Evolutionary conservation across 176 grass and related monocot species (phyloP), one percentile per base, ranked within the genome.

Genomic region (Bonia amplexicaulis): DNA sequence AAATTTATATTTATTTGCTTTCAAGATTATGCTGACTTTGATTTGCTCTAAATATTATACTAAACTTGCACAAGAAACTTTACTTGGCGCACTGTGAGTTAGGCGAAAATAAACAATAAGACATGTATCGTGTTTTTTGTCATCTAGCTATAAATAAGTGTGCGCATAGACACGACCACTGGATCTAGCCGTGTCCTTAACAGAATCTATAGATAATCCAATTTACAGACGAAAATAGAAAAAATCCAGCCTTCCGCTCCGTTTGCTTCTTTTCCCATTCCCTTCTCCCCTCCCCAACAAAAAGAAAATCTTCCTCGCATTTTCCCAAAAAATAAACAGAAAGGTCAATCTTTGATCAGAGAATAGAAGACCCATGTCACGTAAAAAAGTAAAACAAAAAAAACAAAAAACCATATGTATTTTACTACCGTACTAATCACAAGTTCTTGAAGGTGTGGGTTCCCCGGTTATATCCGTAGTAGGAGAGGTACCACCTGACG

Each of bases 401-500:
- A 35, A 35, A 35, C 33, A 35, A 35, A 35, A 53, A 53, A 25
- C 0, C 55, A 46, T 17, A 17, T 48, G 72, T 19, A n/a, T 61
- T 41, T 20, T 37, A 44, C 26, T 54, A 22, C 5, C 13, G 20
- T 15, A 7, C 41, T 35, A 44, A 44, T 86, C 65, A 90, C 64
- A 29, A 88, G 53, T 69, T 86, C 74, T 70, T 80, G 79, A 87
- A 81, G 6, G 31, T 12, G n/a, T 79, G 77, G 0, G 83, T 85
- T 6, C 73, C 80, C 48, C 83, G 3, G 51, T 66, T 87, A 87
- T 94, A 94, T 2, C 92, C 92, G 66, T 94, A 94, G 80, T 94
- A 94, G 58, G 84, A 87, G 83, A 91, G 92, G 44, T 94, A 94
- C 92, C 92, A 94, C 76, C 85, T 85, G 23, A 94, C 92, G 65